A percentile compares a stretch with the other conserved stretches of the same genome.
phyloP scores from a whole-genome alignment of 768 basidiomycete species.

The Tulasnella sp. region DNA sequence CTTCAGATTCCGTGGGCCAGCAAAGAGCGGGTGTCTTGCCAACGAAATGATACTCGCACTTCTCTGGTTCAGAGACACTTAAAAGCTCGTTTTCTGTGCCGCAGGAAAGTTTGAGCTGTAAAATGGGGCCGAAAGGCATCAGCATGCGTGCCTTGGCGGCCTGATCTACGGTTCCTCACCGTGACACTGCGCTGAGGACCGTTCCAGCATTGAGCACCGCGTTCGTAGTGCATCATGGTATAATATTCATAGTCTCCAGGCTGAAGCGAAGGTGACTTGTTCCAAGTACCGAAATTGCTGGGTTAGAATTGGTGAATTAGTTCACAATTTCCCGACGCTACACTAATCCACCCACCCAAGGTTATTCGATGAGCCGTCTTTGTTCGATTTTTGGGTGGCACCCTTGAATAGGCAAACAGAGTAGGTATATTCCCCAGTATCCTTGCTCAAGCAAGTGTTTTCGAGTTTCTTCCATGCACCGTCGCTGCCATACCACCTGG shows the following conservation, averaged over 20 bases:
- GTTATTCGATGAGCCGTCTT: conserved; percentile 67
- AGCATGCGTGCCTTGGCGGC: background rate
- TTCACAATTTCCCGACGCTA: background rate
- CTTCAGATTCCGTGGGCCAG: conserved; percentile 34
- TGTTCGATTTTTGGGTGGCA: conserved; percentile 82
- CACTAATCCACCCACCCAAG: conserved; percentile 65
- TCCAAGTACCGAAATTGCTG: conserved; percentile 80
- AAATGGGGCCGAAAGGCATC: background rate
- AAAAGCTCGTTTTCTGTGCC: conserved; percentile 79
- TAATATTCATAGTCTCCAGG: conserved; percentile 73
- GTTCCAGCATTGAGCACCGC: conserved; percentile 92
- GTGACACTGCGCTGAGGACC: conserved; percentile 84
- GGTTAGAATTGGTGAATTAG: conserved; percentile 6
- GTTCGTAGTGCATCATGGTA: conserved; percentile 72
- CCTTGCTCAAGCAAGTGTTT: conserved; percentile 69
- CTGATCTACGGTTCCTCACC: conserved; percentile 43
- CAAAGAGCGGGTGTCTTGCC: conserved; percentile 85
- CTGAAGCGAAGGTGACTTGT: conserved; percentile 53
- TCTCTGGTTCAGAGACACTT: conserved; percentile 83
- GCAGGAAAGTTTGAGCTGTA: conserved; percentile 74
- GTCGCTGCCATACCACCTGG: conserved; percentile 63
- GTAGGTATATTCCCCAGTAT: conserved; percentile 95
- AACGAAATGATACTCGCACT: conserved; percentile 90
- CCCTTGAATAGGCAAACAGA: conserved; percentile 88
- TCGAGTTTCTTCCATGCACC: conserved; percentile 98